Conservation (phyloP, 441 rosid genomes). For the Euphorbia celastroides region DNA sequence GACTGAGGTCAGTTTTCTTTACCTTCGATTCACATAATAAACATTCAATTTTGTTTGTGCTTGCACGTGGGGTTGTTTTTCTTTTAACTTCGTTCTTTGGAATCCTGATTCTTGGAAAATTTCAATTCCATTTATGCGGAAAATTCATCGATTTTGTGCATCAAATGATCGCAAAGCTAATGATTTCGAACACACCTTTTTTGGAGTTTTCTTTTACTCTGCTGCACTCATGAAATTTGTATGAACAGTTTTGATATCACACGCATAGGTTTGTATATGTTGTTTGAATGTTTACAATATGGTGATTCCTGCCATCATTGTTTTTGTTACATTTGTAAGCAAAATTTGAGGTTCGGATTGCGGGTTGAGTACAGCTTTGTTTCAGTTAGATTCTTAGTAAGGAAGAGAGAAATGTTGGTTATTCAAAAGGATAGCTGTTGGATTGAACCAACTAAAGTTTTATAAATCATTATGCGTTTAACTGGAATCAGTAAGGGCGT, state of each 20-base stretch:
- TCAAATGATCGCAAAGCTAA: too few relatives aligned
- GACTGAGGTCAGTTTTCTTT: slow-evolving; percentile 61
- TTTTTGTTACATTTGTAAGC: not conserved
- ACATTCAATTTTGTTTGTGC: too few relatives aligned
- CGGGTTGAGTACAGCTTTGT: not conserved
- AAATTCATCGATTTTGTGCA: too few relatives aligned
- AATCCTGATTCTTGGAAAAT: too few relatives aligned
- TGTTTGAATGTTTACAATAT: not conserved
- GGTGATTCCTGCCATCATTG: not conserved
- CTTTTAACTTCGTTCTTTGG: not conserved
- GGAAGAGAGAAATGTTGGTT: not conserved
- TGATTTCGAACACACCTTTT: too few relatives aligned
- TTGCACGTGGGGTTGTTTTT: not conserved
- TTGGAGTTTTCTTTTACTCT: not conserved
- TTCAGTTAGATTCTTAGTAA: not conserved
- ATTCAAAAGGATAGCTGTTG: too few relatives aligned
- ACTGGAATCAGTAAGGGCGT: too few relatives aligned
- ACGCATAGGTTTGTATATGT: not conserved
- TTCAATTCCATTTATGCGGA: too few relatives aligned
- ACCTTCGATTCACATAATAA: not conserved
- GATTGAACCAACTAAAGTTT: too few relatives aligned
- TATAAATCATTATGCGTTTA: too few relatives aligned
- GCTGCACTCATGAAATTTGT: not conserved
- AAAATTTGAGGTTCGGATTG: too few relatives aligned
- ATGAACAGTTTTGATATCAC: not conserved